These are phyloP conservation scores for Xylariaceae sp. DNA, from an alignment of 2,329 filamentous ascomycete species.

Conservation along the genomic window DNA sequence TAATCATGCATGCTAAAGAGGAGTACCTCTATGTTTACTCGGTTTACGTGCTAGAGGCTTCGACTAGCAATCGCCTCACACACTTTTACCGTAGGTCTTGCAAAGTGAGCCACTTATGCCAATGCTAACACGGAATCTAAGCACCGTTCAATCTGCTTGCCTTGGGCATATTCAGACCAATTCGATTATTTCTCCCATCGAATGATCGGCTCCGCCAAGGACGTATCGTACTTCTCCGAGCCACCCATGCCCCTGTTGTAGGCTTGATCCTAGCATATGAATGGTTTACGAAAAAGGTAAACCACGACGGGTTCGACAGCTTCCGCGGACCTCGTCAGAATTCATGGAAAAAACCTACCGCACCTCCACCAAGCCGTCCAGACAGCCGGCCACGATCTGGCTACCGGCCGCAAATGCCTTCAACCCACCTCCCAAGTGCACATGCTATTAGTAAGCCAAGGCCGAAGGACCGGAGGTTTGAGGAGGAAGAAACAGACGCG, in stretches of 20 bases:
- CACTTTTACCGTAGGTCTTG: conserved; percentile 55
- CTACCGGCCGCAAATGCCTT: conserved; percentile 20
- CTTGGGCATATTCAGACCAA: conserved; percentile 65
- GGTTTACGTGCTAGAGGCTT: conserved; percentile 61
- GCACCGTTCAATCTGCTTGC: conserved; percentile 70
- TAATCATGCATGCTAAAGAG: conserved; percentile 61
- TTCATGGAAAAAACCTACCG: conserved; percentile 17
- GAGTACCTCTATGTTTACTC: conserved; percentile 77
- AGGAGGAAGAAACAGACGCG: conserved; percentile 31
- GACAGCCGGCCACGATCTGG: conserved; percentile 20
- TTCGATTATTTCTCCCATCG: conserved; percentile 63
- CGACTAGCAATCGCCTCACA: conserved; percentile 63
- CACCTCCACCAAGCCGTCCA: conserved; percentile 14
- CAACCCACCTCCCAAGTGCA: conserved; percentile 19
- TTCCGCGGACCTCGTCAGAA: conserved; percentile 42
- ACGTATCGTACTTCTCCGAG: conserved; percentile 58
- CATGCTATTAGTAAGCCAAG: conserved; percentile 16
- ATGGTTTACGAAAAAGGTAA: conserved; percentile 37
- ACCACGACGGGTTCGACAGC: conserved; percentile 39
- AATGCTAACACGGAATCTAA: conserved; percentile 11
- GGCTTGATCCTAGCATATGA: conserved; percentile 67
- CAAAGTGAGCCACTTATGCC: background rate
- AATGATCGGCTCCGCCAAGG: conserved; percentile 58
- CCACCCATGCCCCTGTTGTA: conserved; percentile 64
- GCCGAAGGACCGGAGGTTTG: conserved; percentile 7